Evolutionary conservation across 2,329 filamentous ascomycete genomes (phyloP), one percentile per base, ranked within the genome.

Genomic region (Pestalotiopsis sp.): DNA sequence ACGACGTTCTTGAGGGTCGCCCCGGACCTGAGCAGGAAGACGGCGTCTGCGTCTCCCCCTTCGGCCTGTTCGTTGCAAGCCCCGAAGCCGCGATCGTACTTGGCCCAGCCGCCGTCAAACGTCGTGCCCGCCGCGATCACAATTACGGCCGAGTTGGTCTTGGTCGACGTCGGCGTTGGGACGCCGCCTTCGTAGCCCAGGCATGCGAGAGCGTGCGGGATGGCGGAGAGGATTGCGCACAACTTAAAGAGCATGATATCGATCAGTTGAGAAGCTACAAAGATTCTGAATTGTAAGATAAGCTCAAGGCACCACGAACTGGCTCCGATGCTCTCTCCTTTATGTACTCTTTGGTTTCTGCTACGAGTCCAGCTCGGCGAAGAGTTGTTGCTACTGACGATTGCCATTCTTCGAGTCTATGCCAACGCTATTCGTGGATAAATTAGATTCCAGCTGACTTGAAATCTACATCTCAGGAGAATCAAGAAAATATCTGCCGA

Each of bases 1-100:
- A 84, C 84, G 58, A 82, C 83, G 67, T 85, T 85, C 68, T 77
- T 80, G 59, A 85, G 78, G 1, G 80, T 82, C 7, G 82, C 83
- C 1, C 83, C 83, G 4, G 74, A 67, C 59, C 79, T 75, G 4
- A 84, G 77, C 61, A 82, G 75, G 72, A 84, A 84, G 65, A 84
- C 81, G 31, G 83, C 81, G 61, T 85, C 84, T 5, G 40, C 17
- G 41, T 65, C 62, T 17, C 62, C 62, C 68, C 83, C 83, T 73
- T 86, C 84, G 13, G 73, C 73, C 71, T 85, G 80, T 17, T 77
- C 80, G 27, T 74, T 79, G 77, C 84, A 86, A 63, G 78, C 77
- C 40, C 78, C 80, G 6, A 75, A 74, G 27, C 81, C 80, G 57
- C 80, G 80, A 70, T 83, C 80, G 68, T 78, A 83, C 69, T 77